Base-by-base conservation (phyloP, 1,139 yeast genomes). In the Spathaspora sp. region DNA sequence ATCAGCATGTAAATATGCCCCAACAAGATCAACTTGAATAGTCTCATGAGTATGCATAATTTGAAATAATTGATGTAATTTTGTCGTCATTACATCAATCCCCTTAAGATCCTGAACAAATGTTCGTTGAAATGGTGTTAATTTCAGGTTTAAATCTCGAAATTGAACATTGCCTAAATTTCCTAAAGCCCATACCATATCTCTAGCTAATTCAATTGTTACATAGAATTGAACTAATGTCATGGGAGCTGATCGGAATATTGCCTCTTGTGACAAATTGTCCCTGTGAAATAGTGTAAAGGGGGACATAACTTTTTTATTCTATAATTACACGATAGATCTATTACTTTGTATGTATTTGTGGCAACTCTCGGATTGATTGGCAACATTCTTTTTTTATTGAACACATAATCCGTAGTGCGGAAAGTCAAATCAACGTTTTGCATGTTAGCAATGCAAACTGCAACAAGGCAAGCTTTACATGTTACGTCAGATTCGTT, bases 201-300 rank as follows among this genome's bases (percentile, higher is more conserved):
- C 96, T 52, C 98, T 76, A 7, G 96, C 88, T 50, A 89, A 81
- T 64, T 93, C 99, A 29, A 85, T 81, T n/a, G 98, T 89, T 44
- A 93, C 83, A 65, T 88, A 93, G 62, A 93, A 80, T 70, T 93
- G 98, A 38, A 91, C 90, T 53, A 91, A 76, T 39, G 90, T 78
- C 98, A 93, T 91, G 48, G 95, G 96, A 68, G 98, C 97, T 46
- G 97, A 88, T 68, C 95, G 53, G 51, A 68, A 68, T 10, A 67
- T 63, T 10, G 70, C 70, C 47, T 67, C 72, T 13, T 50, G 43
- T 17, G 24, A 36, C 29, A 17, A 15, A 15, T 29, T 13, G 9
- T 29, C 15, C 2, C 5, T n/a, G 16, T 26, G 16, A 17, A 34
- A 34, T 7, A 34, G 16, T 17, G 8, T 10, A 17, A 34, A 34